Evolutionary conservation across 2,329 filamentous ascomycete genomes (phyloP), one percentile per base, ranked within the genome.

Genomic region (Pseudogymnoascus sp.): DNA sequence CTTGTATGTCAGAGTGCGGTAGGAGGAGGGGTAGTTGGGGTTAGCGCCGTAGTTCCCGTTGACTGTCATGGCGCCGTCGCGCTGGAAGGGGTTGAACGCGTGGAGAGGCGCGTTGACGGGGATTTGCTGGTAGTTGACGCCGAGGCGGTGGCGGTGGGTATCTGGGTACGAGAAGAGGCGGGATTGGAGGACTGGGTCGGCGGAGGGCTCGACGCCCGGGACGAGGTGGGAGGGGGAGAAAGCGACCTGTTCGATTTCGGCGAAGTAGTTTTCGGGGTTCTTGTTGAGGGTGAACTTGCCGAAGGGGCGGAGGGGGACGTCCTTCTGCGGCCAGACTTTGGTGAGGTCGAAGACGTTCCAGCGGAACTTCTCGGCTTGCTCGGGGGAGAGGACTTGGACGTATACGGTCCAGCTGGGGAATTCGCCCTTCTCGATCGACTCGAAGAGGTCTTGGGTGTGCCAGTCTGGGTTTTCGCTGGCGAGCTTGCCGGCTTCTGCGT

Each of bases 141-240:
- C 83, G 19, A 85, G 72, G 25, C 82, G 80, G 73, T 85, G 81
- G 65, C 81, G 81, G 71, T 85, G 83, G 3, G 83, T 86, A 71
- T 90, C 87, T 10, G 85, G 83, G 76, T 90, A 90, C 1, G 86
- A 89, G 79, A 90, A 90, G 43, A 90, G 80, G 64, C 87, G 85
- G 41, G 83, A 83, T 74, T 90, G 87, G 2, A 90, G 79, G 39
- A 90, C 85, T 1, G 87, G 87, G 69, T 90, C 88, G 67, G 85
- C 85, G 8, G 86, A 88, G 13, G 86, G 83, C 75, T 90, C 87
- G 64, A 88, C 83, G 62, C 87, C 87, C 3, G 87, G 86, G 3
- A 85, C 80, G 74, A 90, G 75, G 72, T 90, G 86, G 6, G 85
- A 81, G 41, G 88, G 87, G 66, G 82, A 86, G 80, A 89, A 90